A percentile compares a stretch with the other conserved stretches of the same genome.
Conservation (phyloP, 2,329 filamentous ascomycete genomes). For the Pezizomycotina sp. region DNA sequence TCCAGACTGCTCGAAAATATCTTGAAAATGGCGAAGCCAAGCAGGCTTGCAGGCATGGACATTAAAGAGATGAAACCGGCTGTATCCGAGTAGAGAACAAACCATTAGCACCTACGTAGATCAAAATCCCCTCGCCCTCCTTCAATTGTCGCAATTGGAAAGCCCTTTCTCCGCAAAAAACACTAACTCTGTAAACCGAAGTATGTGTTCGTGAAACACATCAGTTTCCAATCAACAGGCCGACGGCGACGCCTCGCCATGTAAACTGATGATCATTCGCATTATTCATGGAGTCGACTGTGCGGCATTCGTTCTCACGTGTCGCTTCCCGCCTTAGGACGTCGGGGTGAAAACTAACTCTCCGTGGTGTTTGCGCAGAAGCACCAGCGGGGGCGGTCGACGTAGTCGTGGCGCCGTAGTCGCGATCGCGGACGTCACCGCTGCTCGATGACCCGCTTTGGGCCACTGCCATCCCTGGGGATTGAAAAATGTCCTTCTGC, state of each 20-base stretch:
- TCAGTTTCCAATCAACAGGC: slow-evolving; percentile 67
- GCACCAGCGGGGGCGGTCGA: neutral
- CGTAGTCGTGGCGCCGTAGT: neutral
- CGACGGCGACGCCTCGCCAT: slow-evolving; percentile 58
- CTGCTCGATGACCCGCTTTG: too few species aligned
- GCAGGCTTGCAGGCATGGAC: slow-evolving; percentile 89
- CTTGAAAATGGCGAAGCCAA: slow-evolving; percentile 90
- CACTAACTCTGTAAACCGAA: slow-evolving; percentile 74
- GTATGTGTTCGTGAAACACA: slow-evolving; percentile 98
- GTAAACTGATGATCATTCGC: slow-evolving; percentile 45
- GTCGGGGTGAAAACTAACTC: neutral
- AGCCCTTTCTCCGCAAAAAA: neutral
- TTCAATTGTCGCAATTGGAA: neutral
- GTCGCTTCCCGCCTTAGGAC: neutral
- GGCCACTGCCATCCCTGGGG: too few species aligned
- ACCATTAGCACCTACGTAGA: neutral
- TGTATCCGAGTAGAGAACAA: slow-evolving; percentile 4
- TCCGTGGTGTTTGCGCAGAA: too few species aligned
- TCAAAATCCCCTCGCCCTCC: slow-evolving; percentile 10
- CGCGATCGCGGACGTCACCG: too few species aligned
- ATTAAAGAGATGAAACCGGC: slow-evolving; percentile 63
- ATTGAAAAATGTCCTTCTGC: too few species aligned
- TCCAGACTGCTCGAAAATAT: slow-evolving; percentile 53
- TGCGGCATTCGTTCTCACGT: neutral
- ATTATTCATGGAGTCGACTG: neutral